These are phyloP conservation scores for Trichoderma semiorbis DNA, from an alignment of 2,329 filamentous ascomycete genomes.

Conservation along the genomic window DNA sequence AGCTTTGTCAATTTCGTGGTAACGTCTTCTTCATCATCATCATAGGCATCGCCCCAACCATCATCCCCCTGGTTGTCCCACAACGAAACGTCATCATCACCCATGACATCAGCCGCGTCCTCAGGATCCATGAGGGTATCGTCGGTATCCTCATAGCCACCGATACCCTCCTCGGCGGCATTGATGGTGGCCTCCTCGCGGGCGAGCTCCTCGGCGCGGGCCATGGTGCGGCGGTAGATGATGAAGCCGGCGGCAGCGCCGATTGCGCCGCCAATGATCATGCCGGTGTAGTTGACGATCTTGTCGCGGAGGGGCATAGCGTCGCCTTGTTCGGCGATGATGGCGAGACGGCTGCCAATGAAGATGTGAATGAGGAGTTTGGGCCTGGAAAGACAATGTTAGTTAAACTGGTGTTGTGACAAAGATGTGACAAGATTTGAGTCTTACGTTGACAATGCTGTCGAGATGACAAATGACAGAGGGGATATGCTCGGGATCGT, in stretches of 20 bases:
- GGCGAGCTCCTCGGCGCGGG: conserved; percentile 57
- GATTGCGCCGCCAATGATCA: conserved; percentile 65
- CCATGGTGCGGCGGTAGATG: conserved; percentile 74
- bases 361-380: conserved; percentile 92
- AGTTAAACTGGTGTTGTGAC: not conserved
- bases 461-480: conserved; percentile 73
- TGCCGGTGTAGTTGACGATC: conserved; percentile 78
- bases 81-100: conserved; percentile 57
- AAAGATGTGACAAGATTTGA: not conserved
- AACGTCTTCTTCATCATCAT: not conserved
- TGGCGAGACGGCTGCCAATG: conserved; percentile 78
- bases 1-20: not conserved
- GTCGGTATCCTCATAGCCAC: conserved; percentile 44
- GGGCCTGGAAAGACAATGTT: conserved; percentile 47
- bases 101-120: conserved; percentile 53
- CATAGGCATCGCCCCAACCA: conserved; percentile 29
- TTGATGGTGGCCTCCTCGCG: conserved; percentile 39
- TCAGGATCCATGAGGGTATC: conserved; percentile 44
- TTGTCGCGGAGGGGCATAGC: conserved; percentile 78
- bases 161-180: conserved; percentile 33
- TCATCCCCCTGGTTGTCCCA: conserved; percentile 45
- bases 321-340: conserved; percentile 77
- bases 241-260: conserved; percentile 75
- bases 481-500: conserved; percentile 87
- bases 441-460: conserved; percentile 64